These are phyloP conservation scores for Raffaelea ambrosiae DNA, from an alignment of 2,329 filamentous ascomycete genomes.

Conservation along the genomic window DNA sequence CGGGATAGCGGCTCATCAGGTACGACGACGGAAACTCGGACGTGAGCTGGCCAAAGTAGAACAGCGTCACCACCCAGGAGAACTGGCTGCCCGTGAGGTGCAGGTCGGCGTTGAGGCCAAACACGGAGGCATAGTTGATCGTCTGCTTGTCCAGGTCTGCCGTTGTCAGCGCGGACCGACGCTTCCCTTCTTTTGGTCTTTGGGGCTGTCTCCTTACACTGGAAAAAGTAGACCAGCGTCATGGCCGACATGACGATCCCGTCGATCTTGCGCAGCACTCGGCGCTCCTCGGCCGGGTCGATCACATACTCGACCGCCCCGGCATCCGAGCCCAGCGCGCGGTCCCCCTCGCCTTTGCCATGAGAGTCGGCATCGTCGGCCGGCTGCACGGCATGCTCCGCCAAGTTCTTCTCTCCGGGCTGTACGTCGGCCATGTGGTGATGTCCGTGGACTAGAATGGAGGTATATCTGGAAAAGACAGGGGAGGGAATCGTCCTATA, in stretches of 20 bases:
- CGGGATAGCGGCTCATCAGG: constrained; percentile 5
- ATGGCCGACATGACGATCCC: constrained; percentile 12
- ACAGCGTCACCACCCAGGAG: constrained; percentile 8
- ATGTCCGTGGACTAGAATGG: too few relatives aligned
- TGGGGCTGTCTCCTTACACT: too few relatives aligned
- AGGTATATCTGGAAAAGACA: too few relatives aligned
- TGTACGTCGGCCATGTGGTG: too few relatives aligned
- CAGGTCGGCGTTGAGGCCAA: constrained; percentile 6
- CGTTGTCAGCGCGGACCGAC: background rate
- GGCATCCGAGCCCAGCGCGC: background rate
- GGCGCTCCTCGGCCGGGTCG: background rate
- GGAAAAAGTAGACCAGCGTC: constrained; percentile 13
- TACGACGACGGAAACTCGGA: constrained; percentile 4
- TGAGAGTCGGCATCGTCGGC: background rate
- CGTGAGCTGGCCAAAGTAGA: constrained; percentile 6
- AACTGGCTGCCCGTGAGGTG: constrained; percentile 5
- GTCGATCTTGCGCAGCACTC: constrained; percentile 8
- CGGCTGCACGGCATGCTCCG: too few relatives aligned
- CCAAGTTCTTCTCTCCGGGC: background rate
- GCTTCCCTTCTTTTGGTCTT: too few relatives aligned
- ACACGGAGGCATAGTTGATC: constrained; percentile 7
- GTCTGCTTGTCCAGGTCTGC: constrained; percentile 10
- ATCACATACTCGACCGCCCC: constrained; percentile 1
- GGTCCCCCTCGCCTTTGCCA: background rate
- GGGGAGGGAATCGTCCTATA: too few relatives aligned